Evolutionary conservation across 208 protist genomes (phyloP).

Genomic region (Tritrichomonas foetus): DNA sequence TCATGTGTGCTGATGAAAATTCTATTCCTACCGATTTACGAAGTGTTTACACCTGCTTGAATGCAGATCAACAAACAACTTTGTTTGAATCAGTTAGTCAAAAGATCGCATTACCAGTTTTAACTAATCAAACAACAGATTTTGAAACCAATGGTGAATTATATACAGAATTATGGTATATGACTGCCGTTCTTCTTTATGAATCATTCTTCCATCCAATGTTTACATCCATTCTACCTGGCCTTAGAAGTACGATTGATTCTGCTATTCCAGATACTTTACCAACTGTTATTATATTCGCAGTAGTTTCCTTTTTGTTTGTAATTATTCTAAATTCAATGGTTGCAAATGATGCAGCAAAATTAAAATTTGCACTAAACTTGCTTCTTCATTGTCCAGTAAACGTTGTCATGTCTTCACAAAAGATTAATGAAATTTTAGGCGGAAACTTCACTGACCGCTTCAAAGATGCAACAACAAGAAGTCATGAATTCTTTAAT

Average conservation of each 20-base stretch:
- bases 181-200: not conserved
- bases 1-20: too few relatives aligned
- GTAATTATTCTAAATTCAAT: not conserved
- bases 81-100: too few relatives aligned
- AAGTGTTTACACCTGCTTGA: too few relatives aligned
- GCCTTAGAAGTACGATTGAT: not conserved
- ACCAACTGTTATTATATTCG: not conserved
- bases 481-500: not conserved
- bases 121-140: too few relatives aligned
- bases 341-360: not conserved
- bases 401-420: not conserved
- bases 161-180: not conserved
- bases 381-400: not conserved
- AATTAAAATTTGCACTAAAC: not conserved
- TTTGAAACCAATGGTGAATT: not conserved
- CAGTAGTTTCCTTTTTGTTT: not conserved
- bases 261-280: not conserved
- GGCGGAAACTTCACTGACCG: not conserved
- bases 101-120: too few relatives aligned
- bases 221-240: not conserved
- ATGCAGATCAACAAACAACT: too few relatives aligned
- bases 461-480: not conserved
- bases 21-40: too few relatives aligned
- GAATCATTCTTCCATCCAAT: conserved; percentile 9
- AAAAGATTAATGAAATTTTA: not conserved